Evolutionary conservation across 2,329 filamentous ascomycete genomes (phyloP), one percentile per base, ranked within the genome.

Genomic region (Aspergillus felis): DNA sequence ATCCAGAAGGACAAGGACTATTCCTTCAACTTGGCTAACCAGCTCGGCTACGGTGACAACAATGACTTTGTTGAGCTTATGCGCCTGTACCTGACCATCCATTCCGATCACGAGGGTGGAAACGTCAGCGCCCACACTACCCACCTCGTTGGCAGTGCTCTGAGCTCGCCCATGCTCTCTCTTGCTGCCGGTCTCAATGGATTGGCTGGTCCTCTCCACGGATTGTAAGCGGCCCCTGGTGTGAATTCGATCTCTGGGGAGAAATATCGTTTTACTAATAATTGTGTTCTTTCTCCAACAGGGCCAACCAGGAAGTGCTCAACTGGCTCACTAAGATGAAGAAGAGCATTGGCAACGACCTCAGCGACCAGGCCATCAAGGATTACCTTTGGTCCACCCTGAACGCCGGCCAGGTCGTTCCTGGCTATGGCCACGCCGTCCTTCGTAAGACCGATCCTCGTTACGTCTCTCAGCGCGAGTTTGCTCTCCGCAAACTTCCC

Each of bases 321-420:
- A 92, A 94, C 85, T 99, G 94, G 94, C 90, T 99, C 74, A 90
- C 89, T 70, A 91, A 97, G 88, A 97, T 99, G 92, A 97, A 99
- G 91, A 89, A 91, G 82, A 78, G 83, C 57, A 83, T 99, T 71
- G 94, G 94, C 74, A 90, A 93, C 78, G 94, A 99, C 77, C 87
- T 99, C 64, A 94, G 89, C 79, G 94, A 99, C 82, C 84, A 93
- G 84, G 87, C 89, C 78, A 97, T 99, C 85, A 96, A 88, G 77
- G 90, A 97, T 79, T 99, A 99, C 86, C 89, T 99, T 71, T 99
- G 94, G 94, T 88, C 89, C 60, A 99, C 94, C 67, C 88, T 99
- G 75, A 97, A 97, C 82, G 80, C 85, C 64, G 94, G 94, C 76
- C 93, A 92, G 78, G 94, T 99, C 74, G 92, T 99, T 64, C 94